phyloP scores from a whole-genome alignment of 1,284 basidiomycete species.

The Xerocomus minutiporus region DNA sequence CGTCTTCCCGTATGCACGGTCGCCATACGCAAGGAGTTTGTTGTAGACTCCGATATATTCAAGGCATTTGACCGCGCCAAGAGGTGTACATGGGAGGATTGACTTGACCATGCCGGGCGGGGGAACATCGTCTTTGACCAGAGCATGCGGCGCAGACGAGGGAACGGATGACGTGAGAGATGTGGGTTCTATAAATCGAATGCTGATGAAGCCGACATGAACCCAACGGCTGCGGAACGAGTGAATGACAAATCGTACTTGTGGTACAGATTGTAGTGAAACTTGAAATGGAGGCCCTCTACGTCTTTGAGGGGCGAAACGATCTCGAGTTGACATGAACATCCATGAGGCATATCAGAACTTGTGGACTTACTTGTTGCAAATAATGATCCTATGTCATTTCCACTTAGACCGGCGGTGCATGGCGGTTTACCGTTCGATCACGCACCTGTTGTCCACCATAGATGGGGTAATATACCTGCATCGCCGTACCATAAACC shows the following conservation, averaged over 20 bases:
- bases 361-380: slow-evolving; percentile 61
- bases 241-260: slow-evolving; percentile 54
- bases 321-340: slow-evolving; percentile 45
- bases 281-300: slow-evolving; percentile 94
- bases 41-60: slow-evolving; percentile 94
- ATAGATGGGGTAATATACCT: slow-evolving; percentile 94
- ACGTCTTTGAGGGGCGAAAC: slow-evolving; percentile 97
- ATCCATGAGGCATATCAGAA: not conserved
- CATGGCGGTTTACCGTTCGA: too few relatives aligned
- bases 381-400: slow-evolving; percentile 84
- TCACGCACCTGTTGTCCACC: slow-evolving; percentile 72
- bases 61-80: slow-evolving; percentile 93
- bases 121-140: slow-evolving; percentile 53
- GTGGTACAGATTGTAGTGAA: slow-evolving; percentile 96
- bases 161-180: slow-evolving; percentile 52
- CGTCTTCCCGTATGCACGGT: slow-evolving; percentile 90
- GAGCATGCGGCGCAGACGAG: slow-evolving; percentile 32
- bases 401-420: not conserved
- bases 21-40: slow-evolving; percentile 85
- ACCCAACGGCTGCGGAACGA: not conserved
- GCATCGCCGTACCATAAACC: not conserved
- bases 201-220: slow-evolving; percentile 39
- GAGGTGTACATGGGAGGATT: slow-evolving; percentile 94
- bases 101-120: slow-evolving; percentile 86
- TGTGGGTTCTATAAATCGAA: slow-evolving; percentile 70